Evolutionary conservation across 768 basidiomycete genomes (phyloP), one percentile per base, ranked within the genome.

Genomic region (Leccinum longicurvipes): DNA sequence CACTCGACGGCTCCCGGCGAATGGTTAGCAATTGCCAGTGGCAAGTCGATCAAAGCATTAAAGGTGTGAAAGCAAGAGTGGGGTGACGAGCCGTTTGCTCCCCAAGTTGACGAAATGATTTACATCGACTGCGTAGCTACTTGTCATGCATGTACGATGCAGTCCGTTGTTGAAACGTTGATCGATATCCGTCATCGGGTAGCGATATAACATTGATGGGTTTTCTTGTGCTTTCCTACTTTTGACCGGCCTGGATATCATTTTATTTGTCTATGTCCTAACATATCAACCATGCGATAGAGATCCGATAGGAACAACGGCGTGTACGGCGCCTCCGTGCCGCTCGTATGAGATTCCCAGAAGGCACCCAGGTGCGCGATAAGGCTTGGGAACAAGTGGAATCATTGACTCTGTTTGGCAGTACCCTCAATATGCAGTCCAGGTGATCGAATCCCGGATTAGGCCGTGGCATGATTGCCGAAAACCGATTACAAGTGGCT

Each of bases 11-110:
- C 79, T 24, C 80, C 86, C 0, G 90, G 90, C 21, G 93, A 94
- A 70, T 95, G 92, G 91, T 74, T 95, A 19, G 91, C 89, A 23
- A 81, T 93, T 66, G 84, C 89, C 42, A 86, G 84, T 60, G 93
- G 93, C 27, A 92, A 87, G 74, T 80, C 81, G 17, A 84, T 95
- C 63, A 89, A 89, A 71, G 85, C 87, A 31, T 69, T 93, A 67
- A 91, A 90, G 73, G 87, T 92, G 59, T 91, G 81, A 76, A 24
- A 17, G 39, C 45, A 8, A 36, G 36, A 24, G 14, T 14, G 12
- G 25, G 28, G 44, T 8, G 47, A 14, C 50, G 21, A 39, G 29
- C 12, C 19, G 34, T 51, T 64, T 17, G 36, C 24, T 8, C 31
- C n/a, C 42, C 48, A 28, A n/a, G 14, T 25, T 47, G 36, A 36